Base-by-base conservation (phyloP, 2,329 filamentous ascomycete species). In the Metarhizium robertsii region DNA sequence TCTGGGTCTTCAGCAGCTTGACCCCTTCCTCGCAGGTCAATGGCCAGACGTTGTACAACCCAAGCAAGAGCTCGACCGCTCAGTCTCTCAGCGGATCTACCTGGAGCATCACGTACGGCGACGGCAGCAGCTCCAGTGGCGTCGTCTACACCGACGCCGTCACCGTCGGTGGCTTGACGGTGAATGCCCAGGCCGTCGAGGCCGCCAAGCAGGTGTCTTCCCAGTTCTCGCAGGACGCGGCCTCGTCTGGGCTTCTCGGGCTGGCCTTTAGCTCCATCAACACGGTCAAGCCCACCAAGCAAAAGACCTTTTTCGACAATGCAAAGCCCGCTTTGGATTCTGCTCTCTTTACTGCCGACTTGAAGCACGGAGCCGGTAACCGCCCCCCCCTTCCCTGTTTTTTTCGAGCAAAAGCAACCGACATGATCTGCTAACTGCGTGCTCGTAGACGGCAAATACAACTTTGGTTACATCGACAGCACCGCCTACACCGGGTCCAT, bases 381-480 rank as follows among this genome's bases (percentile, higher is more conserved):
- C 56, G 2, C 7, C 7, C 6, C 5, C 20, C 6, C 10, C 2
- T 2, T 16, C 3, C 20, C 20, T 3, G 3, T 25, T 25, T 20
- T 18, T 6, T 25, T 25, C 25, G 25, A 25, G 25, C 25, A 25
- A 16, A 16, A 18, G 4, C 14, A 16, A n/a, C 6, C 25, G 25
- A 25, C 25, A 25, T 25, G 25, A 25, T 25, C 25, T 3, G 25
- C 25, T 25, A 25, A 25, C 25, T 4, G 25, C 25, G 25, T 25
- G 25, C 10, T 46, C n/a, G n/a, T 25, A 48, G 74, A 75, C 2
- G 87, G 87, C 49, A 77, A 79, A 34, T 92, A 90, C 71, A 84
- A 90, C 65, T 92, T 92, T 63, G 88, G 88, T 58, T 77, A 70
- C 61, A 84, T 92, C 63, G 85, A 92, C 66, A 65, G 64, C 2